Base-by-base conservation (phyloP, 1,284 basidiomycete species). In the Trametes versicolor region DNA sequence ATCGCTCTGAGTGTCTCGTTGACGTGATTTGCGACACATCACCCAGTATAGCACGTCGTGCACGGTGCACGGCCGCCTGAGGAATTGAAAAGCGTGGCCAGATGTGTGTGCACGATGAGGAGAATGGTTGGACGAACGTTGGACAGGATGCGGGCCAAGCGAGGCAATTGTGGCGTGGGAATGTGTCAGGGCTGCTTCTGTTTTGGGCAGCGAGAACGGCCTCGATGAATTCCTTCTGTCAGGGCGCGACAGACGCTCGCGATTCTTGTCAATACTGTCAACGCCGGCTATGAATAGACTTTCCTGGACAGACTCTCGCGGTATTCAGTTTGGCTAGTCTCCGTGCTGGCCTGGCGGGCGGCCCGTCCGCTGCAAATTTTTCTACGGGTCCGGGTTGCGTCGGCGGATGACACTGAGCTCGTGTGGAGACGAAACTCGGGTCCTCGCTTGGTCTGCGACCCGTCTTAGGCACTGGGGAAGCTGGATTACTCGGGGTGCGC, bases 161-260 rank as follows among this genome's bases (percentile, higher is more conserved):
- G 60, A 29, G 54, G 52, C 49, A 54, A 43, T 66, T 63, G 67
- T 68, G 69, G 70, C 70, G 70, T 71, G 70, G 65, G 65, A 71
- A 65, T 0, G 39, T 5, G 48, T 3, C 15, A 45, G 45, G 47
- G 56, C 36, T 25, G 39, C 49, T 57, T 49, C 53, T 34, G 43
- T 48, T 61, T 54, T 43, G 45, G 53, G 49, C 36, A 48, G 58
- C 21, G 36, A 36, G 47, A 50, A 51, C 45, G 50, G 55, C 49
- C 57, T 60, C 64, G 64, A 69, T 66, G 59, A 49, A 65, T 64
- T 62, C 49, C 67, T 66, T 47, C 58, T 69, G 65, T 64, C 68
- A 66, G 48, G 52, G 53, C 48, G 17, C 25, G 21, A 21, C 51
- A 55, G 63, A 53, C 63, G 61, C 63, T 49, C 36, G 29, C 37